Conservation (phyloP, 306 rosid genomes). For the Citrullus mucosospermus region DNA sequence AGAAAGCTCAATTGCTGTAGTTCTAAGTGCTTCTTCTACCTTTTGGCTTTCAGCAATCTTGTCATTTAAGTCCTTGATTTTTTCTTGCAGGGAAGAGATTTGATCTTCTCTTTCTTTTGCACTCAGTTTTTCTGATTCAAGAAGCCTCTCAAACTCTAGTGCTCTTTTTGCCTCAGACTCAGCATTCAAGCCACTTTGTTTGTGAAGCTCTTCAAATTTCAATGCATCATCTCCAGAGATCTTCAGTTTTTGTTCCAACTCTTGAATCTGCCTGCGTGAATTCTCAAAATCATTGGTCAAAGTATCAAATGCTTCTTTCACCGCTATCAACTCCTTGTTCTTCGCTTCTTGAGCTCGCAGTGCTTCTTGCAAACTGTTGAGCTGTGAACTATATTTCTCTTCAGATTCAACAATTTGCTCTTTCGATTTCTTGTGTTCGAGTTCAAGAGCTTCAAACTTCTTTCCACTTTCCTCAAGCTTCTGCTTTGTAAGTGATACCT, state of each 20-base stretch:
- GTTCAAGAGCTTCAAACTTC: slow-evolving; percentile 50
- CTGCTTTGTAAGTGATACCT: slow-evolving; percentile 43
- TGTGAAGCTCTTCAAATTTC: slow-evolving; percentile 79
- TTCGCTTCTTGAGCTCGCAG: slow-evolving; percentile 55
- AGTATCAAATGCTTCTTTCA: slow-evolving; percentile 59
- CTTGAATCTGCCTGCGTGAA: slow-evolving; percentile 51
- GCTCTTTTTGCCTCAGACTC: slow-evolving; percentile 65
- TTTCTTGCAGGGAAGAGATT: slow-evolving; percentile 52
- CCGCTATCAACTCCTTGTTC: slow-evolving; percentile 47
- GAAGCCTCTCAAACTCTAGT: slow-evolving; percentile 54
- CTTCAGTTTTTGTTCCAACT: slow-evolving; percentile 51
- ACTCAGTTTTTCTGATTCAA: slow-evolving; percentile 47
- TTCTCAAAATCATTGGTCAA: slow-evolving; percentile 49
- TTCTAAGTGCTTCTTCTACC: slow-evolving; percentile 58
- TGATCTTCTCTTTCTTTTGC: slow-evolving; percentile 55
- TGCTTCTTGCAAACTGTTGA: slow-evolving; percentile 51
- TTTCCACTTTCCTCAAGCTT: slow-evolving; percentile 48
- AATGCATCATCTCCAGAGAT: slow-evolving; percentile 37
- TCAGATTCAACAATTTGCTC: slow-evolving; percentile 49
- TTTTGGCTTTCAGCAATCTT: slow-evolving; percentile 57
- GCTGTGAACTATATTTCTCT: slow-evolving; percentile 48
- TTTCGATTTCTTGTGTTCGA: slow-evolving; percentile 49
- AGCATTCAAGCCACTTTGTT: slow-evolving; percentile 67
- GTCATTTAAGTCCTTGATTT: slow-evolving; percentile 58
- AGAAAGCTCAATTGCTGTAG: slow-evolving; percentile 56